Conservation (phyloP, 495 filamentous ascomycete genomes). For the Neurospora pannonica region DNA sequence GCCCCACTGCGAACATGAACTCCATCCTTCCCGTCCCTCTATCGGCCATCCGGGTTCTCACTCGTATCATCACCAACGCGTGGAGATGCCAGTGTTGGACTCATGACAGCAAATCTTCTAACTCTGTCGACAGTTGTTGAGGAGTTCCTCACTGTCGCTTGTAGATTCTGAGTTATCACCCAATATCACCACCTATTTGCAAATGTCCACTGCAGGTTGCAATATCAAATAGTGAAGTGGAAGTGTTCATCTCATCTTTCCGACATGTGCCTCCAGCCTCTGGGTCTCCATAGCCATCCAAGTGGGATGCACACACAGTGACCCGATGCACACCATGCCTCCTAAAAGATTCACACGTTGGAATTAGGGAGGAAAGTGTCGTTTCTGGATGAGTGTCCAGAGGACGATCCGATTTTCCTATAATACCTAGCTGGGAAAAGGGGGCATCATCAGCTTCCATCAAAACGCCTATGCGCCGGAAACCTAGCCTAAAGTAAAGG, state of each 20-base stretch:
- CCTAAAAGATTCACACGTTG: neutral
- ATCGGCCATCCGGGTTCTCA: neutral
- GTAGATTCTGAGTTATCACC: neutral
- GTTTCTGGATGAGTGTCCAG: neutral
- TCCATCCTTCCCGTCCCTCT: neutral
- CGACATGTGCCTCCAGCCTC: neutral
- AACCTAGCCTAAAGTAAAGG: slow-evolving; percentile 1
- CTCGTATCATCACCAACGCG: neutral
- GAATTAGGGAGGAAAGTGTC: neutral
- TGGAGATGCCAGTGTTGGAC: neutral
- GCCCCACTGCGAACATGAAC: neutral
- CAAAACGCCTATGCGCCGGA: slow-evolving; percentile 8
- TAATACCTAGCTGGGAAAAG: neutral
- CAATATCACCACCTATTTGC: neutral
- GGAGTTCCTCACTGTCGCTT: neutral
- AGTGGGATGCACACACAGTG: neutral
- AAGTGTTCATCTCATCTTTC: neutral
- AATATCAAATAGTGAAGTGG: neutral
- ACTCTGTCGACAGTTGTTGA: neutral
- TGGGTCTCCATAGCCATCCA: neutral
- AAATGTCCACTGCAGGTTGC: neutral
- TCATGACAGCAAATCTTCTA: neutral
- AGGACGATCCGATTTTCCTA: neutral
- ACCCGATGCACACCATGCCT: neutral
- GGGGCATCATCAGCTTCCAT: neutral